A percentile compares a stretch with the other conserved stretches of the same genome.
These are phyloP conservation scores for Hibiscus trionum DNA, from an alignment of 345 rosid species.

Conservation along the genomic window DNA sequence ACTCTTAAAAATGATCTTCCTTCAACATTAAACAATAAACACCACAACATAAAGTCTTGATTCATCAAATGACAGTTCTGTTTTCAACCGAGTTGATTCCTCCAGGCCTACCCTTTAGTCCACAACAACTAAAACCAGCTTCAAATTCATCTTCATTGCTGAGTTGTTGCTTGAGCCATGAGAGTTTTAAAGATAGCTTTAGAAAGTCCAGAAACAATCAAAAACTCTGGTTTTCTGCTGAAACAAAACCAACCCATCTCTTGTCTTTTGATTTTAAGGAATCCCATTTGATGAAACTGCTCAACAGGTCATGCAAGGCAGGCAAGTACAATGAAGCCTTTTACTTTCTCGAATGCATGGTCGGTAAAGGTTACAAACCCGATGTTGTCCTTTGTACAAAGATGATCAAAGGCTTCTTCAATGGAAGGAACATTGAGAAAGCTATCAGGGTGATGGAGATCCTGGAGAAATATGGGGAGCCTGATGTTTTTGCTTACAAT, in stretches of 20 bases:
- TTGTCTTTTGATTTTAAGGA: constrained; percentile 52
- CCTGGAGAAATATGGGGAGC: constrained; percentile 55
- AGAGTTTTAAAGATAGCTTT: background rate
- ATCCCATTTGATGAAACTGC: constrained; percentile 44
- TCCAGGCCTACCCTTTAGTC: constrained; percentile 17
- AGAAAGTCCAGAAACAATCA: constrained; percentile 10
- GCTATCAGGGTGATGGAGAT: constrained; percentile 71
- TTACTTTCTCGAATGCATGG: constrained; percentile 63
- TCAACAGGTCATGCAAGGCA: constrained; percentile 49
- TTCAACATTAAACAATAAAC: constrained; percentile 16
- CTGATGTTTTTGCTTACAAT: constrained; percentile 77
- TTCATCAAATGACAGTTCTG: constrained; percentile 20
- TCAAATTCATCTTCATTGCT: constrained; percentile 24
- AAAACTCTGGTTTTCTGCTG: constrained; percentile 22
- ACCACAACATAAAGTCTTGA: background rate
- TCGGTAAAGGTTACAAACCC: constrained; percentile 50
- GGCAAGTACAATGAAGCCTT: constrained; percentile 60
- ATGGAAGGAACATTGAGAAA: constrained; percentile 42
- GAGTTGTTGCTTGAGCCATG: constrained; percentile 18
- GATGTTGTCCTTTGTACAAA: constrained; percentile 69
- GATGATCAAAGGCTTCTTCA: constrained; percentile 70
- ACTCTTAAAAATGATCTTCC: constrained; percentile 7
- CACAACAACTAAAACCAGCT: constrained; percentile 23
- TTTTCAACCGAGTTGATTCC: constrained; percentile 31
- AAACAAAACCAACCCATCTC: constrained; percentile 37